Evolutionary conservation across 148 eudicot genomes (phyloP), one percentile per base, ranked within the genome.

Genomic region (Bassia scoparia): DNA sequence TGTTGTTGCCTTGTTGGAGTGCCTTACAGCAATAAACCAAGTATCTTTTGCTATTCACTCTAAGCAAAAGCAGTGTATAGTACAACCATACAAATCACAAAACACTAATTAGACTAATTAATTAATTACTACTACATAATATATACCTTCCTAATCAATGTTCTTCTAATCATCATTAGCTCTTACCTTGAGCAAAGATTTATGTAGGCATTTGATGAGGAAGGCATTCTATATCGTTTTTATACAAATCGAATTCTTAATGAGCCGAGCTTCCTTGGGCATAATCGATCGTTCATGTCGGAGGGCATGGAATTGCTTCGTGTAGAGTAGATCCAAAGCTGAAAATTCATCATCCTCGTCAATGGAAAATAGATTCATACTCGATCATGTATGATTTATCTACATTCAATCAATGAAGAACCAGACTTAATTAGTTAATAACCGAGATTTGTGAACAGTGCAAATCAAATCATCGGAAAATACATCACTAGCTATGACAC

Each of bases 21-120:
- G 67, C 24, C 76, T 73, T 73, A 7, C 35, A 44, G 67, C 24
- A 43, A 44, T 72, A 61, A 73, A 33, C 76, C 23, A 73, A 24
- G 44, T 35, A 17, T 62, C 54, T 49, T 5, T 62, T 61, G 33
- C 60, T 26, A 63, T 73, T 55, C 49, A 48, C 66, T 72, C 41
- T 65, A 46, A 72, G 59, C 68, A n/a, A 61, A n/a, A 61, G 20
- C 7, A 27, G 55, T 41, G n/a, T n/a, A n/a, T n/a, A n/a, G n/a
- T 3, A 30, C 15, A 61, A 18, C 30, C 43, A n/a, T 63, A 63
- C 44, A 35, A 21, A 33, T 41, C 13, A 29, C 35, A 63, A 21
- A 61, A 61, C 5, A 60, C 9, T 11, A 26, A 58, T 61, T 49
- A 5, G 21, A 15, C 3, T 15, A 15, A 5, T 49, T 15, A 5